These are phyloP conservation scores for Clitoria ternatea DNA, from an alignment of 306 rosid species.

Conservation along the genomic window DNA sequence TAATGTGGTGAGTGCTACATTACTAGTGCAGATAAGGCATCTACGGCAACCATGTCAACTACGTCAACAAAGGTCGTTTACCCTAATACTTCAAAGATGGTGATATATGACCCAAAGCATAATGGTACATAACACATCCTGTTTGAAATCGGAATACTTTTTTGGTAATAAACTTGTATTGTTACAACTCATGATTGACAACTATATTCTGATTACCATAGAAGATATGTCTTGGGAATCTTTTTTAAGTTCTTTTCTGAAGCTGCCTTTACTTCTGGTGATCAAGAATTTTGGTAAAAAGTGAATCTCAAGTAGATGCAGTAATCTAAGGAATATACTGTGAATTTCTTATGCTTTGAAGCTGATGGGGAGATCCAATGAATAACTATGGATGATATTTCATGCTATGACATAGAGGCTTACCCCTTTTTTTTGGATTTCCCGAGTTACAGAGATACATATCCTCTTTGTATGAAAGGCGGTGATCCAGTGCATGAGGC, in stretches of 20 bases:
- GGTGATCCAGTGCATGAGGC: too few relatives aligned
- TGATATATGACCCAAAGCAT: conserved; percentile 77
- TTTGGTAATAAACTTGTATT: neutral
- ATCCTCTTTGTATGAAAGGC: neutral
- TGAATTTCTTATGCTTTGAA: neutral
- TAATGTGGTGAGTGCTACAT: conserved; percentile 14
- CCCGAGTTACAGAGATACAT: neutral
- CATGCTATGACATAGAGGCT: neutral
- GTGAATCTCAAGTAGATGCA: neutral
- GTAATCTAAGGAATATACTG: neutral
- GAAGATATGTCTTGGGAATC: neutral
- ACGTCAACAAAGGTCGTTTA: conserved; percentile 52
- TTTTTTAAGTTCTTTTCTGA: neutral
- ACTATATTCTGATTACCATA: neutral
- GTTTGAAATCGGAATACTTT: neutral
- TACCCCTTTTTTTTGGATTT: neutral
- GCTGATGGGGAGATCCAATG: neutral
- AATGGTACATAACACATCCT: conserved; percentile 43
- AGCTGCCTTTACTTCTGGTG: neutral
- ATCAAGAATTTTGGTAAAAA: neutral
- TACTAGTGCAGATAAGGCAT: conserved; percentile 49
- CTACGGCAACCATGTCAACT: conserved; percentile 40
- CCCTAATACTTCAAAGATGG: conserved; percentile 89
- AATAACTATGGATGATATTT: neutral
- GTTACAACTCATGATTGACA: neutral